A percentile compares a stretch with the other conserved stretches of the same genome.
Conservation (phyloP, 148 eudicot species). For the Agrostemma githago region DNA sequence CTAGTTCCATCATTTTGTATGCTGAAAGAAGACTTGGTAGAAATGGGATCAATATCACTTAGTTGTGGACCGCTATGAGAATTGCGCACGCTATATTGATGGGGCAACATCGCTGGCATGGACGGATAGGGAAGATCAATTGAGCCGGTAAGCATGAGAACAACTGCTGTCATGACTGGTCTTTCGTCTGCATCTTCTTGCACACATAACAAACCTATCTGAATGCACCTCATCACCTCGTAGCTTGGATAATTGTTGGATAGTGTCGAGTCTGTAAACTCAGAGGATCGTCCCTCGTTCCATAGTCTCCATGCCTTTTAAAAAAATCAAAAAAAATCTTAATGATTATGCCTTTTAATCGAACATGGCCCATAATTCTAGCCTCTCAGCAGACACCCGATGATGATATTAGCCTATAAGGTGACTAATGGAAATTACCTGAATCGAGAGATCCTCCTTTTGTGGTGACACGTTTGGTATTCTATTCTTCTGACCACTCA, state of each 20-base stretch:
- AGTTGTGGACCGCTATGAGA: no score
- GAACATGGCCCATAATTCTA: background rate
- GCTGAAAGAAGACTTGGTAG: no score
- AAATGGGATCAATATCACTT: no score
- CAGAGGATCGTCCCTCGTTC: constrained; percentile 6
- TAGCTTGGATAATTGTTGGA: constrained; percentile 4
- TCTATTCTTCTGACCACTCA: constrained; percentile 20
- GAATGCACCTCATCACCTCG: constrained; percentile 18
- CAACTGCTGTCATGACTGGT: constrained; percentile 17
- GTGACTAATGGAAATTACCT: no score
- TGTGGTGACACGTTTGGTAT: no score
- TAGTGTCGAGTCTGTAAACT: constrained; percentile 7
- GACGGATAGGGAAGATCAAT: constrained; percentile 16
- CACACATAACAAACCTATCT: constrained; percentile 19
- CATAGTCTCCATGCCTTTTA: constrained; percentile 21
- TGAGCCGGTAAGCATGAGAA: constrained; percentile 24
- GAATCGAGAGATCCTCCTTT: no score
- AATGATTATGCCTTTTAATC: no score
- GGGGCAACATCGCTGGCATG: background rate
- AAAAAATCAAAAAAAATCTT: no score
- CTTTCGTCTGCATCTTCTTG: constrained; percentile 10
- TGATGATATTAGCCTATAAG: no score
- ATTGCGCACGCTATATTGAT: no score
- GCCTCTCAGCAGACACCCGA: background rate
- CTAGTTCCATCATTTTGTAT: no score